phyloP scores from a whole-genome alignment of 768 basidiomycete genomes.

The Suillus alpinus region DNA sequence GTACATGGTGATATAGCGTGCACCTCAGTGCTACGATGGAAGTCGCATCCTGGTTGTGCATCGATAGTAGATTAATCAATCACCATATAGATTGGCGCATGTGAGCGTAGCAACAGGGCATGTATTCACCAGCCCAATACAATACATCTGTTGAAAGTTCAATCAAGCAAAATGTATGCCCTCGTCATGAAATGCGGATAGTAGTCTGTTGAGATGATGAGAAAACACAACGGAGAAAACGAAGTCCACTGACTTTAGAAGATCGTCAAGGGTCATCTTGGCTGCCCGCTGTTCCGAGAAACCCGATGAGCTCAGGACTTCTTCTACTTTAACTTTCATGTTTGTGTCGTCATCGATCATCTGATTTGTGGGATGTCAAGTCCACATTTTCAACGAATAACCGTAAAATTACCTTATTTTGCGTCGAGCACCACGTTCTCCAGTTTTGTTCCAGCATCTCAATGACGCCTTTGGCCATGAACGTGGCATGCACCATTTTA shows the following conservation, averaged over 20 bases:
- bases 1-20: constrained; percentile 24
- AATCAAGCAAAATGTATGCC: background rate
- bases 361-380: too few relatives aligned
- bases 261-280: constrained; percentile 91
- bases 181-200: background rate
- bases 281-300: constrained; percentile 78
- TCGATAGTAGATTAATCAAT: background rate
- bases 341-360: too few relatives aligned
- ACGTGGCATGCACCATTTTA: constrained; percentile 85
- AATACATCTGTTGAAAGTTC: background rate
- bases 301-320: constrained; percentile 11
- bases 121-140: background rate
- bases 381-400: too few relatives aligned
- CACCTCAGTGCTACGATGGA: background rate
- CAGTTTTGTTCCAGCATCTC: constrained; percentile 94
- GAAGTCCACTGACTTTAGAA: constrained; percentile 65
- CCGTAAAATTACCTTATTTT: too few relatives aligned
- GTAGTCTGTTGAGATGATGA: constrained; percentile 58
- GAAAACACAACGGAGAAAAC: background rate
- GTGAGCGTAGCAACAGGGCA: background rate
- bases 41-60: background rate
- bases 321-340: too few relatives aligned
- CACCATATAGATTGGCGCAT: background rate
- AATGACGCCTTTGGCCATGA: constrained; percentile 89
- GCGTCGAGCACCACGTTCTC: constrained; percentile 86